Conservation (phyloP, 2,329 filamentous ascomycete species). For the Alternaria panax region DNA sequence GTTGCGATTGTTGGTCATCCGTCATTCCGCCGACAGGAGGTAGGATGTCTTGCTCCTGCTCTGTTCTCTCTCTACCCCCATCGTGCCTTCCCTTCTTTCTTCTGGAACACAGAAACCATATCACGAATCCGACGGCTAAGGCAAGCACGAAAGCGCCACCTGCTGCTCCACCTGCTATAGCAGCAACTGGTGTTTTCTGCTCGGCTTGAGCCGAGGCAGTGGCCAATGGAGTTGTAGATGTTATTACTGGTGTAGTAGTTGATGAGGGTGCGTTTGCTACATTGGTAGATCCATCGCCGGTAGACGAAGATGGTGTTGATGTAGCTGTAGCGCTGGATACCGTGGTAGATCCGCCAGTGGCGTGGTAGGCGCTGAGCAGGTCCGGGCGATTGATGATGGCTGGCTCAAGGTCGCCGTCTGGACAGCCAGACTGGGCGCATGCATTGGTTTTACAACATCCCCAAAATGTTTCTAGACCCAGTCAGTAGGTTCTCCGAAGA, state of each 20-base stretch:
- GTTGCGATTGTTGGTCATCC: neutral
- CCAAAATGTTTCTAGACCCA: conserved; percentile 35
- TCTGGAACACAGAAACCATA: conserved; percentile 26
- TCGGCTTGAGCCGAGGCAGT: conserved; percentile 1
- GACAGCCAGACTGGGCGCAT: conserved; percentile 41
- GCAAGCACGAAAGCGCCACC: conserved; percentile 29
- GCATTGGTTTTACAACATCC: conserved; percentile 51
- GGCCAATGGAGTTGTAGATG: neutral
- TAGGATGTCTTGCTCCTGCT: neutral
- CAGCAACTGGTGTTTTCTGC: conserved; percentile 19
- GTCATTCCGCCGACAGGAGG: conserved; percentile 1
- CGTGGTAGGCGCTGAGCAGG: conserved; percentile 23
- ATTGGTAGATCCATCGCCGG: neutral
- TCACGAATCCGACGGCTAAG: conserved; percentile 19
- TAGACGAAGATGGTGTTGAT: conserved; percentile 5
- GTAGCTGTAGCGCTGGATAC: conserved; percentile 7
- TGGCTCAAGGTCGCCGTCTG: conserved; percentile 31
- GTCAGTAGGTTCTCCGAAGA: neutral
- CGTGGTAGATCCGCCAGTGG: conserved; percentile 16
- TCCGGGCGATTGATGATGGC: conserved; percentile 27
- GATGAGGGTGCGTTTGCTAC: neutral
- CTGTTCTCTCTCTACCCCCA: neutral
- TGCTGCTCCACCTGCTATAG: conserved; percentile 34
- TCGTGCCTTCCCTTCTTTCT: conserved; percentile 11
- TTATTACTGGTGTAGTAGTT: neutral